These are phyloP conservation scores for Yueomyces sinensis DNA, from an alignment of 805 yeast species.

Conservation along the genomic window DNA sequence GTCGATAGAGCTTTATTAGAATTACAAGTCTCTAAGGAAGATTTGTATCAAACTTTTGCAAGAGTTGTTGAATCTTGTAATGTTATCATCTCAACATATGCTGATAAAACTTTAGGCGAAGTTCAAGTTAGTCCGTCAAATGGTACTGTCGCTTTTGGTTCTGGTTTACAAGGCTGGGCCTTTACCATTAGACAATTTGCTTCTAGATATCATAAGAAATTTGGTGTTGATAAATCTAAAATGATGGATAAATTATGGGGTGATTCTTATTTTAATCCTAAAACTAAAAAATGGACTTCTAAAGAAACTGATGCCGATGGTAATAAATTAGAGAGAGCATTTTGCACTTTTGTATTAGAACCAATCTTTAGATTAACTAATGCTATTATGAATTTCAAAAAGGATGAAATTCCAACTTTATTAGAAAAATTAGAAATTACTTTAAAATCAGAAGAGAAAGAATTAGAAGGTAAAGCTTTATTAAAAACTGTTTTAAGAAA, in stretches of 20 bases:
- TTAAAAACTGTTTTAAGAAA: constrained; percentile 98
- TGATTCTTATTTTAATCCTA: constrained; percentile 99
- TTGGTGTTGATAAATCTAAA: constrained; percentile 96
- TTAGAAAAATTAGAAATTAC: constrained; percentile 86
- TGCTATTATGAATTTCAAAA: constrained; percentile 98
- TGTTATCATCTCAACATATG: constrained; percentile 93
- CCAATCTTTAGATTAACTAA: constrained; percentile 97
- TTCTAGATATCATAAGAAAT: constrained; percentile 94
- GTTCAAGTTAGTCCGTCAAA: constrained; percentile 96
- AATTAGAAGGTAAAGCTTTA: constrained; percentile 96
- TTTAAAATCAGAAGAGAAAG: constrained; percentile 95
- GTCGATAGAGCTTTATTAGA: constrained; percentile 99
- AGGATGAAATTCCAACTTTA: constrained; percentile 86
- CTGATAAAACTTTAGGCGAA: constrained; percentile 85
- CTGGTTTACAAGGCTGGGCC: constrained; percentile 99
- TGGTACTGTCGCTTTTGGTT: constrained; percentile 99
- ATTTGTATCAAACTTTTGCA: constrained; percentile 92
- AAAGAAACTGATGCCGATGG: constrained; percentile 93
- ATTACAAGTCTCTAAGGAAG: constrained; percentile 98
- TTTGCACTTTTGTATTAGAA: constrained; percentile 98
- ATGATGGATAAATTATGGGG: constrained; percentile 99
- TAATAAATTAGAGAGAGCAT: constrained; percentile 93
- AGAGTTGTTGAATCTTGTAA: constrained; percentile 99
- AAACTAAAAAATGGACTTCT: constrained; percentile 99
- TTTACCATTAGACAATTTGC: constrained; percentile 99